Evolutionary conservation across 108 stramenopile species (phyloP).

Genomic region (Nitzschia sp.): DNA sequence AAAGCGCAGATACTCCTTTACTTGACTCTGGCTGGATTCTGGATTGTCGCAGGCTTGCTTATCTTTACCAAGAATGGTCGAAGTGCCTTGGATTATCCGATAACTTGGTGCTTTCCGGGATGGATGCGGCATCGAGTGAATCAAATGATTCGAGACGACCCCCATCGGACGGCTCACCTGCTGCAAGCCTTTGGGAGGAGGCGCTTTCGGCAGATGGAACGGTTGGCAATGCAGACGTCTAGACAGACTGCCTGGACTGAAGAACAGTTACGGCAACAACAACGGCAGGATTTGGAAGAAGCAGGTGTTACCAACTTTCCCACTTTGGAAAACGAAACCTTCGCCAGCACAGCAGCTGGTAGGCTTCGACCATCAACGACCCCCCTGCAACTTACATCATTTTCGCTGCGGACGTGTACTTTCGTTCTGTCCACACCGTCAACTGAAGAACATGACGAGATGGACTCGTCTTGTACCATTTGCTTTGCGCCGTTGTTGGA

Average conservation of each 20-base stretch:
- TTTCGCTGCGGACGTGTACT: neutral
- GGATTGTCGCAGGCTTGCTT: neutral
- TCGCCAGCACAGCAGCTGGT: neutral
- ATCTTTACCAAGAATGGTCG: neutral
- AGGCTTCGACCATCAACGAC: neutral
- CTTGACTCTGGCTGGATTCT: neutral
- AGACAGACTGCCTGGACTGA: neutral
- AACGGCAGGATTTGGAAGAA: neutral
- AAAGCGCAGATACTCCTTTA: neutral
- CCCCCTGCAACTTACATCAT: neutral
- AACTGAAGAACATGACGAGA: neutral
- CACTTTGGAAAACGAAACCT: neutral
- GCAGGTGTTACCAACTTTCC: neutral
- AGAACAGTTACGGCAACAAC: neutral
- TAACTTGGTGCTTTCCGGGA: neutral
- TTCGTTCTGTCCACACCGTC: neutral
- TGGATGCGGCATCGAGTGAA: neutral
- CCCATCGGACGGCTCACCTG: neutral
- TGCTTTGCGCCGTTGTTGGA: slow-evolving; percentile 62
- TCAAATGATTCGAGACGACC: neutral
- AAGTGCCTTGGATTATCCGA: slow-evolving; percentile 8
- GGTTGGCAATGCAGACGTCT: neutral
- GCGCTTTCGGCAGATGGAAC: neutral
- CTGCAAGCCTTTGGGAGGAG: neutral
- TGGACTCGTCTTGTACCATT: slow-evolving; percentile 50